Conservation (phyloP, 2,329 filamentous ascomycete genomes). For the Botrytis medusae region DNA sequence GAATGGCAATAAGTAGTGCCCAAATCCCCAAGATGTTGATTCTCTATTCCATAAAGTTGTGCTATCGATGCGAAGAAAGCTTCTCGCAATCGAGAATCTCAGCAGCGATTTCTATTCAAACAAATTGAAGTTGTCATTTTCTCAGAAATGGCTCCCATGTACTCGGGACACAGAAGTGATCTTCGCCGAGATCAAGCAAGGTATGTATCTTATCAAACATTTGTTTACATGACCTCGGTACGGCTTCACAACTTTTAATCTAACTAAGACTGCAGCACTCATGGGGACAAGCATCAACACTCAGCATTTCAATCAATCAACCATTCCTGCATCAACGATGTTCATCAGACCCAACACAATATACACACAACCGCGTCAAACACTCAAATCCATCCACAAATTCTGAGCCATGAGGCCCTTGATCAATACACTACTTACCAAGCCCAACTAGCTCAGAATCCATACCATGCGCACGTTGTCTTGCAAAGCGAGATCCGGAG, state of each 20-base stretch:
- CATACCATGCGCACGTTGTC: neutral
- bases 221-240: neutral
- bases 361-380: neutral
- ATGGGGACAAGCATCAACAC: neutral
- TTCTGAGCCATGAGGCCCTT: conserved; percentile 2
- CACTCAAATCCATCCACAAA: neutral
- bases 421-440: neutral
- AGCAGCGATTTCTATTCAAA: neutral
- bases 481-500: neutral
- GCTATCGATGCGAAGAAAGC: neutral
- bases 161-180: neutral
- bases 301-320: neutral
- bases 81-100: neutral
- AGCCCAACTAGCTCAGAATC: neutral
- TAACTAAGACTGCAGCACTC: conserved; percentile 3
- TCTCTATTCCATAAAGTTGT: neutral
- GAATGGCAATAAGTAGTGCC: neutral
- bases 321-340: neutral
- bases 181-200: conserved; percentile 11
- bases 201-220: conserved; percentile 14
- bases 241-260: neutral
- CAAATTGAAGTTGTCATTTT: neutral
- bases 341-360: neutral
- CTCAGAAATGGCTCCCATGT: neutral
- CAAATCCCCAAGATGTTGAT: neutral